A percentile compares a stretch with the other conserved stretches of the same genome.
phyloP scores from a whole-genome alignment of 2,329 filamentous ascomycete species.

The Aciculosporium take region DNA sequence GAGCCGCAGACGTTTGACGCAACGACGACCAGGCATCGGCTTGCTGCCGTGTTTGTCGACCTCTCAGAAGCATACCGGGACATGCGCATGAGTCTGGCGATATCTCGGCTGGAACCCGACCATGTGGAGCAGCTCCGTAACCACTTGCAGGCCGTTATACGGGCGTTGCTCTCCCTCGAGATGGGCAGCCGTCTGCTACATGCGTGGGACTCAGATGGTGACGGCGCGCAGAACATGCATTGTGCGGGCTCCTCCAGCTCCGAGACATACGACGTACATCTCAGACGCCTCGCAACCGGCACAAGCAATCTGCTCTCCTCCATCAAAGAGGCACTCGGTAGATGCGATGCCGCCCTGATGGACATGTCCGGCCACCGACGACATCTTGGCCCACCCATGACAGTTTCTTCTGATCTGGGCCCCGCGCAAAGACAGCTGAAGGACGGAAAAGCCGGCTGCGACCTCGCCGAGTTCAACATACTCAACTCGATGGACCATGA shows the following conservation, averaged over 20 bases:
- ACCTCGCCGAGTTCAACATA: constrained; percentile 31
- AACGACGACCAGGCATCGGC: constrained; percentile 23
- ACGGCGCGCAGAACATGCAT: constrained; percentile 9
- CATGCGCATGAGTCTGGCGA: constrained; percentile 40
- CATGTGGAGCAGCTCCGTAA: constrained; percentile 39
- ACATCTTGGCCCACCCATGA: constrained; percentile 28
- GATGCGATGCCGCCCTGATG: constrained; percentile 40
- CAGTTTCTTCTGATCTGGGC: constrained; percentile 28
- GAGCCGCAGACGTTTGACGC: constrained; percentile 17
- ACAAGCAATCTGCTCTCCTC: constrained; percentile 30
- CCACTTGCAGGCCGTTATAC: constrained; percentile 38
- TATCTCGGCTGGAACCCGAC: constrained; percentile 35
- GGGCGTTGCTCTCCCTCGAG: constrained; percentile 37
- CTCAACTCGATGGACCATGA: constrained; percentile 30
- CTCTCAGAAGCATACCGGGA: constrained; percentile 42
- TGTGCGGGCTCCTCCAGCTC: background rate
- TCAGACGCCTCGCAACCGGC: constrained; percentile 26
- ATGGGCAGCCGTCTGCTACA: constrained; percentile 33
- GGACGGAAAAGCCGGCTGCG: constrained; percentile 30
- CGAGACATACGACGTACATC: background rate
- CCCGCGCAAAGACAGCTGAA: constrained; percentile 25
- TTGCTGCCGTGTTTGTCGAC: constrained; percentile 39
- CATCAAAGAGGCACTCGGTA: constrained; percentile 29
- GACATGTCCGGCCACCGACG: constrained; percentile 35
- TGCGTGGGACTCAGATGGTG: constrained; percentile 8